These are phyloP conservation scores for Penicillium macrosclerotiorum DNA, from an alignment of 495 filamentous ascomycete species.

Conservation along the genomic window DNA sequence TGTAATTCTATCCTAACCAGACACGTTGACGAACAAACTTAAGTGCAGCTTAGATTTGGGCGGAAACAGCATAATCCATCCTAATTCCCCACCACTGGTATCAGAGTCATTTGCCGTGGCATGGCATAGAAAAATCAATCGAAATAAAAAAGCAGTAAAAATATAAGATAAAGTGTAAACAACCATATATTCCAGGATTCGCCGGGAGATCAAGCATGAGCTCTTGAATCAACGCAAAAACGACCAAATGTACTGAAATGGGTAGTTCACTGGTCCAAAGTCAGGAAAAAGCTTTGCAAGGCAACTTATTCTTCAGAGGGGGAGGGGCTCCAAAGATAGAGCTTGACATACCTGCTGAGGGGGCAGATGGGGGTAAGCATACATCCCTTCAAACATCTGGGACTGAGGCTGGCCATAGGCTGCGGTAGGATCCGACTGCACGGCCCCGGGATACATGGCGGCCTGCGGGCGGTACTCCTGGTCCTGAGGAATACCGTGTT, in stretches of 20 bases:
- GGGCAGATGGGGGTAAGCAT: slow-evolving; percentile 75
- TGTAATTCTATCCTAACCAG: slow-evolving; percentile 4
- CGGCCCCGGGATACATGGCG: slow-evolving; percentile 74
- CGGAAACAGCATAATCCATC: not conserved
- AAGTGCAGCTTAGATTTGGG: not conserved
- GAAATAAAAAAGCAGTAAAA: not conserved
- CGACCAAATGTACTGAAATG: slow-evolving; percentile 3
- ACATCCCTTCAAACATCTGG: slow-evolving; percentile 88
- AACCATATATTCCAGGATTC: slow-evolving; percentile 19
- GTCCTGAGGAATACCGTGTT: slow-evolving; percentile 63
- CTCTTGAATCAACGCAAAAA: slow-evolving; percentile 19
- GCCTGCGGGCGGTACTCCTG: slow-evolving; percentile 76
- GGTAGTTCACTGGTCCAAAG: slow-evolving; percentile 1
- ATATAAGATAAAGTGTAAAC: slow-evolving; percentile 1
- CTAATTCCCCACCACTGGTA: slow-evolving; percentile 4
- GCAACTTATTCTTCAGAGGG: not conserved
- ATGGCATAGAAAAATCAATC: slow-evolving; percentile 4
- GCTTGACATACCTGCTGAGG: slow-evolving; percentile 71
- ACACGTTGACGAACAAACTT: slow-evolving; percentile 5
- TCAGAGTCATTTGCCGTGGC: slow-evolving; percentile 6
- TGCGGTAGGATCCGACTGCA: slow-evolving; percentile 65
- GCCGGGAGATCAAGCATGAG: slow-evolving; percentile 14
- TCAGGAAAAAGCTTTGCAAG: too few relatives aligned
- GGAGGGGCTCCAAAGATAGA: not conserved
- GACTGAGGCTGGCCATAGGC: slow-evolving; percentile 72